These are phyloP conservation scores for Myochromella boudieri DNA, from an alignment of 768 basidiomycete genomes.

Conservation along the genomic window DNA sequence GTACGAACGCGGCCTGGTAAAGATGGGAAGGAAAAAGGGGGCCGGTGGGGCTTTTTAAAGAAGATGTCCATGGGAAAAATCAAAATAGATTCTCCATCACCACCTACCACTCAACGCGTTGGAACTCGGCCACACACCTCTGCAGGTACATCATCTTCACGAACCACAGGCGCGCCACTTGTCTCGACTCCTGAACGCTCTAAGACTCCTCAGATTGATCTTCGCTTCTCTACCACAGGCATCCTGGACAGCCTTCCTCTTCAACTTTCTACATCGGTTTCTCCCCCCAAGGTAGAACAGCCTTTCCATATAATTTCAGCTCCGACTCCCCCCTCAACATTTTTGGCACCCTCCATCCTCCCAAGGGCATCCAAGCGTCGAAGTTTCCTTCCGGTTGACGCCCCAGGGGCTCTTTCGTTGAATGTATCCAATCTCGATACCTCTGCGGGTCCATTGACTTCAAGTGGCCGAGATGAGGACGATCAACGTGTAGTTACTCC, in stretches of 20 bases:
- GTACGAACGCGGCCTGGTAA: slow-evolving; percentile 24
- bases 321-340: slow-evolving; percentile 32
- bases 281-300: slow-evolving; percentile 24
- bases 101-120: slow-evolving; percentile 33
- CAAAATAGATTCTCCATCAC: slow-evolving; percentile 58
- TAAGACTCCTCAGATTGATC: slow-evolving; percentile 60
- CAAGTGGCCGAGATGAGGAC: slow-evolving; percentile 36
- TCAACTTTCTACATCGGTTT: slow-evolving; percentile 28
- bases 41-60: slow-evolving; percentile 94
- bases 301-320: slow-evolving; percentile 17
- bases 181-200: slow-evolving; percentile 31
- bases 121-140: slow-evolving; percentile 32
- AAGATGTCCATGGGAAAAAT: slow-evolving; percentile 99
- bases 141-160: slow-evolving; percentile 23
- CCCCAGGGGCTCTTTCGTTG: slow-evolving; percentile 48
- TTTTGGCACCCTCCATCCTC: slow-evolving; percentile 43
- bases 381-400: slow-evolving; percentile 87
- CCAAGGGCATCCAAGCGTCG: slow-evolving; percentile 67
- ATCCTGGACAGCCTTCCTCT: slow-evolving; percentile 48
- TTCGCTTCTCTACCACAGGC: slow-evolving; percentile 73
- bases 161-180: slow-evolving; percentile 23
- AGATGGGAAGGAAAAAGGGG: slow-evolving; percentile 59
- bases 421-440: slow-evolving; percentile 65
- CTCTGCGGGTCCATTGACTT: slow-evolving; percentile 49
- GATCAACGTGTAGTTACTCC: slow-evolving; percentile 38